phyloP scores from a whole-genome alignment of 495 filamentous ascomycete species.

The Lasiosphaeris hirsuta region DNA sequence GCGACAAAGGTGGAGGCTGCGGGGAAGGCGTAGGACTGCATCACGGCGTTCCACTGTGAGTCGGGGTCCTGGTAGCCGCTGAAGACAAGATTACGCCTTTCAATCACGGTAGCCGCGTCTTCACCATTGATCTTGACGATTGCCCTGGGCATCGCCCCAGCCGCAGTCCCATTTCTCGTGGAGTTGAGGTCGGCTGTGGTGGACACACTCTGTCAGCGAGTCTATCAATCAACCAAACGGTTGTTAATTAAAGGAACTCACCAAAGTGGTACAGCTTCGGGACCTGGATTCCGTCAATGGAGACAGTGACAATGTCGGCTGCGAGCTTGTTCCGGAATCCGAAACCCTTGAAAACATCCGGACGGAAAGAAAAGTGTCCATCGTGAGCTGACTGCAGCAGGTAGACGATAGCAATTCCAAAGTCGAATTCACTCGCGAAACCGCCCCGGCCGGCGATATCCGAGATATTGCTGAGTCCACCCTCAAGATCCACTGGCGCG shows the following conservation, averaged over 20 bases:
- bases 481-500: slow-evolving; percentile 38
- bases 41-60: slow-evolving; percentile 30
- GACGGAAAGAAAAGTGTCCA: slow-evolving; percentile 40
- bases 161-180: slow-evolving; percentile 8
- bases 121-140: slow-evolving; percentile 32
- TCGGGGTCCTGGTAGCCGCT: slow-evolving; percentile 30
- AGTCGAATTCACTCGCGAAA: slow-evolving; percentile 50
- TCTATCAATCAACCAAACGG: not conserved
- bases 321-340: slow-evolving; percentile 25
- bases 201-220: not conserved
- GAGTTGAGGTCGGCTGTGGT: slow-evolving; percentile 5
- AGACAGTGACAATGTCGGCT: slow-evolving; percentile 29
- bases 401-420: slow-evolving; percentile 42
- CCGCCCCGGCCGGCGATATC: slow-evolving; percentile 21
- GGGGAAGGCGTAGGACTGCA: slow-evolving; percentile 17
- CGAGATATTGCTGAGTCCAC: slow-evolving; percentile 35
- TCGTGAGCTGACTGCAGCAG: slow-evolving; percentile 47
- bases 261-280: slow-evolving; percentile 32
- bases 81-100: slow-evolving; percentile 19
- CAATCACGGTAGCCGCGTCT: slow-evolving; percentile 24
- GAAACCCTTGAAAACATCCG: slow-evolving; percentile 31
- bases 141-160: slow-evolving; percentile 13
- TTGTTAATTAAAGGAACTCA: slow-evolving; percentile 9
- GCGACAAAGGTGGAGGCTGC: slow-evolving; percentile 14
- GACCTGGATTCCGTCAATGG: slow-evolving; percentile 24